Base-by-base conservation (phyloP, 176 grass and related monocot genomes). In the Musa troglodytarum region DNA sequence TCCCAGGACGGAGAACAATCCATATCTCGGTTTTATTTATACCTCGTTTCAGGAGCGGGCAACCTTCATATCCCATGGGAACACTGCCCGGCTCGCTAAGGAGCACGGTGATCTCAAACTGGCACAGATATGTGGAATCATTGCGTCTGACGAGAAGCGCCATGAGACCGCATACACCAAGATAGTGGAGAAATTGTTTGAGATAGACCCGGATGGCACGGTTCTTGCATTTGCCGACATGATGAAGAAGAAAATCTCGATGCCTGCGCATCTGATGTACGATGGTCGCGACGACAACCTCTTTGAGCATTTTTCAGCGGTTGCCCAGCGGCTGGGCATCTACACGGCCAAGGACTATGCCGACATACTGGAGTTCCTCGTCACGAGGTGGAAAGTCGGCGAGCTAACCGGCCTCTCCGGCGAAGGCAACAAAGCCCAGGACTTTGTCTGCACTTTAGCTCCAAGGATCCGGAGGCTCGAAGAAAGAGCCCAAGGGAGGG, bases 1-100 rank as follows among this genome's bases (percentile, higher is more conserved):
- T 29, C 77, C 77, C 11, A 56, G 77, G 65, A 79, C 66, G 16
- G 77, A 79, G 65, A 79, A 79, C 54, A 75, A 49, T n/a, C 73
- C 73, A 19, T 75, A 61, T n/a, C 73, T 75, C n/a, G 73, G 73
- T 75, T 75, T 75, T 59, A 61, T 75, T n/a, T 75, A 75, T 28
- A 75, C 73, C 24, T 75, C 73, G 10, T 75, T 75, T 59, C 73
- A 75, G 28, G 73, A 75, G 26, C 73, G 73, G 25, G 73, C 73
- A 19, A 75, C 73, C 53, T 75, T 75, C 55, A 75, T 75, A 34
- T 75, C 73, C 54, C 73, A 75, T 75, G 73, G 73, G n/a, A 75
- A 75, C 43, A 75, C 73, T 49, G 73, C 73, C 15, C 43, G 73
- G 55, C 73, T 21, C 61, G 73, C 73, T 20, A 75, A 75, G 28